Evolutionary conservation across 2,329 filamentous ascomycete species (phyloP).

Genomic region (Rhynchosporium graminicola): DNA sequence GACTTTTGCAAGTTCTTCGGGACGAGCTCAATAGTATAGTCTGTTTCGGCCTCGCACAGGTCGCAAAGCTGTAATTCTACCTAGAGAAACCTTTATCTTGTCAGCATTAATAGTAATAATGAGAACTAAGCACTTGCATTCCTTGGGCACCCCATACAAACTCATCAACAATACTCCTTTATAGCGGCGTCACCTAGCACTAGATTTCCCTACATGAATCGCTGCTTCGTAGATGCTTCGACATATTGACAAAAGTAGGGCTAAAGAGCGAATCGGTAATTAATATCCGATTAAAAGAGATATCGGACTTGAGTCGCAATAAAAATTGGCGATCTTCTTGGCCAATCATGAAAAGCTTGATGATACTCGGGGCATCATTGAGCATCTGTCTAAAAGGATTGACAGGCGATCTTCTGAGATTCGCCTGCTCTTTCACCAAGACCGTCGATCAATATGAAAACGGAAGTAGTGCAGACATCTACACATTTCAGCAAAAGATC

Average conservation of each 20-base stretch:
- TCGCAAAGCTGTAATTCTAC: conserved; percentile 28
- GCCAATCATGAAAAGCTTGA: conserved; percentile 22
- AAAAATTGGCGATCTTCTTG: conserved; percentile 16
- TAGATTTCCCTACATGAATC: no score
- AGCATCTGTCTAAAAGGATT: conserved; percentile 7
- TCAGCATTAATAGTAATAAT: neutral
- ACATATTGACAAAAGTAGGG: conserved; percentile 21
- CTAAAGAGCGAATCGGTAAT: conserved; percentile 16
- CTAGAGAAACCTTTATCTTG: conserved; percentile 26
- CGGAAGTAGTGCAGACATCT: neutral
- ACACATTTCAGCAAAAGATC: conserved; percentile 9
- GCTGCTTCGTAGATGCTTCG: conserved; percentile 6
- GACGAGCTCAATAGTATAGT: conserved; percentile 18
- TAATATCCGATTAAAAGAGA: neutral
- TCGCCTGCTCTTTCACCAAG: conserved; percentile 22
- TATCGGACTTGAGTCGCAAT: neutral
- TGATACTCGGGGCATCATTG: neutral
- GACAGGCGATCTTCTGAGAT: conserved; percentile 15
- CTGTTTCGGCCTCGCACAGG: conserved; percentile 24
- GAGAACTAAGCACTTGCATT: conserved; percentile 20
- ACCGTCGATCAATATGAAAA: conserved; percentile 21
- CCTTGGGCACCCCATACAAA: conserved; percentile 24
- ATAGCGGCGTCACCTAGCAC: no score
- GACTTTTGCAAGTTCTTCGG: conserved; percentile 20
- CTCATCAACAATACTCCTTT: conserved; percentile 10